These are phyloP conservation scores for Chondrus crispus DNA, from an alignment of 23 red algal genomes.

Conservation along the genomic window DNA sequence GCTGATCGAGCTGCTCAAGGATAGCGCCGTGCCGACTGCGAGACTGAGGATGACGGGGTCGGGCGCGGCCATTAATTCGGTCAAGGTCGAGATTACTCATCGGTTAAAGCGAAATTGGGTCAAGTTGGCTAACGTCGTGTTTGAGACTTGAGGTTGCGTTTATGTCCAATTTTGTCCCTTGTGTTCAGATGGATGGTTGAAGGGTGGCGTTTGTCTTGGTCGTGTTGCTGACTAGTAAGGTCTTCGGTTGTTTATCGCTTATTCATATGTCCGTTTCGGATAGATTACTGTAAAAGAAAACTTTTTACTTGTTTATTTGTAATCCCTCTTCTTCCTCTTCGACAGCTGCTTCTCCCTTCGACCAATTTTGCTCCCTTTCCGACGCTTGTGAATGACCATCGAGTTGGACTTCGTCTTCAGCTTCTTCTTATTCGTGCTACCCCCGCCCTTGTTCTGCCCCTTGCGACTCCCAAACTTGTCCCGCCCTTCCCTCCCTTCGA, in stretches of 20 bases:
- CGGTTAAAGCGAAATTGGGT: conserved; percentile 79
- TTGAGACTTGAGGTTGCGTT: no score
- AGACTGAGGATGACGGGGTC: conserved; percentile 74
- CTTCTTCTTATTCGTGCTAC: conserved; percentile 70
- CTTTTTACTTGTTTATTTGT: no score
- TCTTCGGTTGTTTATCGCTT: no score
- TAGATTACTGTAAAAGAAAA: no score
- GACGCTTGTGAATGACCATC: conserved; percentile 84
- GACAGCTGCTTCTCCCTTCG: conserved; percentile 48
- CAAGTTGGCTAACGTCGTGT: conserved; percentile 74
- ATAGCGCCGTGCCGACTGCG: conserved; percentile 65
- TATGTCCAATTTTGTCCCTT: no score
- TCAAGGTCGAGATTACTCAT: conserved; percentile 94
- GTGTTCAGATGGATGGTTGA: no score
- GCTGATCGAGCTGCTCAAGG: conserved; percentile 50
- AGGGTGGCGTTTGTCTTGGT: no score
- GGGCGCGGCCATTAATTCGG: conserved; percentile 87
- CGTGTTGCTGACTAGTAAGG: no score
- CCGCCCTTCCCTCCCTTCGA: conserved; percentile 54
- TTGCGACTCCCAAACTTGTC: conserved; percentile 42
- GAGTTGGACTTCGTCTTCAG: conserved; percentile 69
- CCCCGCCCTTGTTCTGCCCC: conserved; percentile 63
- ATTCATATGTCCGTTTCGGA: no score
- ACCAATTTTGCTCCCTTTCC: conserved; percentile 13
- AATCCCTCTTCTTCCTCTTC: conserved; percentile 52